These are phyloP conservation scores for Yamagishiella unicocca DNA, from an alignment of 139 green algal genomes.

Conservation along the genomic window DNA sequence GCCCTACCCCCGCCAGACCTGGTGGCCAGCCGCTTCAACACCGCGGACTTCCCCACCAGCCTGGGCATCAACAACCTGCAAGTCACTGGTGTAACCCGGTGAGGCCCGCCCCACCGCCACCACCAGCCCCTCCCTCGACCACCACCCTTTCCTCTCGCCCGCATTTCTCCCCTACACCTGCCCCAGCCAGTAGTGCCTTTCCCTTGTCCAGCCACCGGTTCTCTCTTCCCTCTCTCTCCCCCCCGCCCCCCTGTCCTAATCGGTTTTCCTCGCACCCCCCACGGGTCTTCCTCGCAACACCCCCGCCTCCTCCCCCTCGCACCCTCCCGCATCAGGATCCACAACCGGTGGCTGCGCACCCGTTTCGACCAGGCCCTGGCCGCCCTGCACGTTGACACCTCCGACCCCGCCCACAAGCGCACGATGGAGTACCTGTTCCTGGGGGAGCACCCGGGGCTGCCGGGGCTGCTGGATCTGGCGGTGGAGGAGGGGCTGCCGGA, in stretches of 20 bases:
- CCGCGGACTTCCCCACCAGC: slow-evolving; percentile 43
- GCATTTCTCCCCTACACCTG: background rate
- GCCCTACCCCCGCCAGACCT: slow-evolving; percentile 42
- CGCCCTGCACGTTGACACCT: slow-evolving; percentile 1
- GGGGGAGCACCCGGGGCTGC: slow-evolving; percentile 65
- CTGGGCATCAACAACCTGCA: slow-evolving; percentile 42
- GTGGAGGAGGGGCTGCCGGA: slow-evolving; percentile 67
- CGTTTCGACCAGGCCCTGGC: slow-evolving; percentile 65
- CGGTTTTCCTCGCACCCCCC: no score
- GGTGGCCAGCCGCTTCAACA: slow-evolving; percentile 56
- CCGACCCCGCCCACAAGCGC: slow-evolving; percentile 59
- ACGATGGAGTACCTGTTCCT: slow-evolving; percentile 78
- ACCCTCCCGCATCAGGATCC: slow-evolving; percentile 53
- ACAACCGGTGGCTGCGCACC: slow-evolving; percentile 78
- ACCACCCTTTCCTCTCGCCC: no score
- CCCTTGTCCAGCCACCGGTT: background rate
- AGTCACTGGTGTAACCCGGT: slow-evolving; percentile 55
- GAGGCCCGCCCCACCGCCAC: background rate
- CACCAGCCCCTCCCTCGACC: no score
- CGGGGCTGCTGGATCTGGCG: slow-evolving; percentile 51
- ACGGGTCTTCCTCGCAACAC: no score
- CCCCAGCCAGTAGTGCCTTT: background rate
- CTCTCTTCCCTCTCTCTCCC: background rate
- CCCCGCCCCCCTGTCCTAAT: background rate
- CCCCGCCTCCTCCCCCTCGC: background rate